Evolutionary conservation across 371 early-diverging fungal species (phyloP), one percentile per base, ranked within the genome.

Genomic region (Synchytrium microbalum): DNA sequence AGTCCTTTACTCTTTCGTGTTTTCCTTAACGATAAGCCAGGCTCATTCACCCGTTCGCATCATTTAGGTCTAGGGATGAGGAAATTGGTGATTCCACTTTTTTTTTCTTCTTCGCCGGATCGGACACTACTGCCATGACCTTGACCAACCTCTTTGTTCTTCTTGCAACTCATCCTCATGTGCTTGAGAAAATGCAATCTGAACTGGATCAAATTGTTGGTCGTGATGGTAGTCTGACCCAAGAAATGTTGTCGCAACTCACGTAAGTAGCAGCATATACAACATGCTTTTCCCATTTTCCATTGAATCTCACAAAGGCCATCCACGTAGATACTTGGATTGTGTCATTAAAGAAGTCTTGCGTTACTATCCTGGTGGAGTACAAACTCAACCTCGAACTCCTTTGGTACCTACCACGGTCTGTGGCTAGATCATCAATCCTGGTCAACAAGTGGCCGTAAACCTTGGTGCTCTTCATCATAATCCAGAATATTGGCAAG

Each of bases 61-160:
- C n/a, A n/a, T n/a, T n/a, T n/a, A n/a, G n/a, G n/a, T n/a, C n/a
- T n/a, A n/a, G n/a, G n/a, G n/a, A n/a, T n/a, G n/a, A n/a, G n/a
- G n/a, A n/a, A n/a, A n/a, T n/a, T n/a, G n/a, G n/a, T n/a, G n/a
- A n/a, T n/a, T n/a, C n/a, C n/a, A n/a, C n/a, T n/a, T n/a, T n/a
- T n/a, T n/a, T n/a, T n/a, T n/a, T n/a, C n/a, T n/a, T n/a, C n/a
- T n/a, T n/a, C n/a, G n/a, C n/a, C n/a, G 67, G 67, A 0, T 57
- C 60, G 25, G 67, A 26, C 1, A 78, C 78, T 2, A 68, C 74
- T 1, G 72, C 78, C 5, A 67, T 75, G 63, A 64, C 72, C 1
- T n/a, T 75, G 28, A 64, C 69, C 19, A 68, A 59, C 51, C 16
- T 52, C 16, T 13, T 69, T 19, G 26, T 67, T 26, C 64, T 67